phyloP scores from a whole-genome alignment of 176 grass and related monocot species.

The Raddia distichophylla region DNA sequence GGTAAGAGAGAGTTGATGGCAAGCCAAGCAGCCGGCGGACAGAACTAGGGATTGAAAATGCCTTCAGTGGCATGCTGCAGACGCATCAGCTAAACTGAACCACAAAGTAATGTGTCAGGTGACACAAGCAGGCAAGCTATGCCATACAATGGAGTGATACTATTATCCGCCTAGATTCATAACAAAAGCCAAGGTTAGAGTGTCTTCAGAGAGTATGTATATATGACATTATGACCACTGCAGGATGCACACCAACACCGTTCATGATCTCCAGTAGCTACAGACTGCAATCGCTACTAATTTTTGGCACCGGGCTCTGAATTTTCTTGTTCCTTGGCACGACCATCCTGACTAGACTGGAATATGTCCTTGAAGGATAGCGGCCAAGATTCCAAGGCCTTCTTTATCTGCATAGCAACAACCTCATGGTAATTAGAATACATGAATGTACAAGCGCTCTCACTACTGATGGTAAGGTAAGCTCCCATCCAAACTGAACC shows the following conservation, averaged over 20 bases:
- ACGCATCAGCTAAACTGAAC: not conserved
- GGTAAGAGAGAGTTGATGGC: too few relatives aligned
- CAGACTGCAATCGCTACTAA: not conserved
- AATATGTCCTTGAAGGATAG: constrained; percentile 51
- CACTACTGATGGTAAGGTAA: not conserved
- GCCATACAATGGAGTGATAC: not conserved
- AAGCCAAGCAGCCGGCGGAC: too few relatives aligned
- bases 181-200: not conserved
- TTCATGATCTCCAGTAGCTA: constrained; percentile 6
- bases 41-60: too few relatives aligned
- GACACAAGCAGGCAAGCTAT: not conserved
- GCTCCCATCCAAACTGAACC: not conserved
- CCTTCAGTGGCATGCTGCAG: not conserved
- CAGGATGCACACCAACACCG: not conserved
- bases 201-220: not conserved
- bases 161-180: too few relatives aligned
- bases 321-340: not conserved
- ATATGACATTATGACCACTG: not conserved
- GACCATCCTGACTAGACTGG: not conserved
- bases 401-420: constrained; percentile 56
- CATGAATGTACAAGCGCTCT: not conserved
- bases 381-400: constrained; percentile 42
- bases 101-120: not conserved
- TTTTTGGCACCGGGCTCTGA: not conserved
- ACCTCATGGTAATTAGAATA: not conserved